Evolutionary conservation across 148 eudicot species (phyloP), one percentile per base, ranked within the genome.

Genomic region (Rhododendron molle): DNA sequence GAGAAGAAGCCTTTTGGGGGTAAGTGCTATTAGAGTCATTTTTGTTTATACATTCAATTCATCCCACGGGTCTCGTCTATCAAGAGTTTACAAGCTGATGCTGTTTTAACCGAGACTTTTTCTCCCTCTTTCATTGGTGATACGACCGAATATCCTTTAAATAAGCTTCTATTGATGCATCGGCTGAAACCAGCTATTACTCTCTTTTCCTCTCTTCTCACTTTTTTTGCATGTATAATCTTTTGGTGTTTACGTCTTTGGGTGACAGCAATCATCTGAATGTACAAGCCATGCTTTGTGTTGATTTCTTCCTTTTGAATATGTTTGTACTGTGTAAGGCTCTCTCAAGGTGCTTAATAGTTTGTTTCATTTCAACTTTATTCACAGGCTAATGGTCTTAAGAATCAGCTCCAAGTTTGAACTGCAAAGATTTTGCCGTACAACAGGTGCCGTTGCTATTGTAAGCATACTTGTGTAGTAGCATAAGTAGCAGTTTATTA

Each of bases 381-480:
- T n/a, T 83, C 84, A 76, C 91, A 96, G 99, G 93, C 92, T 97
- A 60, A 95, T 97, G 99, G 99, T 97, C 80, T 86, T 97, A 85
- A 97, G 93, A 87, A 94, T 97, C 87, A 90, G 93, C 88, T 97
- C 99, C 12, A 97, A 96, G 88, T 97, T 94, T 92, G 99, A 97
- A 84, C 87, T 97, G 32, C 91, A 96, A 73, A 91, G 99, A 76
- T 95, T 95, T 90, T 97, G 98, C 88, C 98, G 98, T 83, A 96
- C 98, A 60, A 92, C 98, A 88, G 98, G 99, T 36, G 93, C 98
- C 46, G 91, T 93, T 92, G 98, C 94, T 85, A 85, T 93, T 69
- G 99, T 96, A 93, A 93, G 96, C 81, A 83, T 46, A 72, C 12
- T 56, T 44, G 18, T 15, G 74, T 47, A n/a, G 67, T 76, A 7